Evolutionary conservation across 352 stramenopile species (phyloP), one percentile per base, ranked within the genome.

Genomic region (Globisporangium parvum): DNA sequence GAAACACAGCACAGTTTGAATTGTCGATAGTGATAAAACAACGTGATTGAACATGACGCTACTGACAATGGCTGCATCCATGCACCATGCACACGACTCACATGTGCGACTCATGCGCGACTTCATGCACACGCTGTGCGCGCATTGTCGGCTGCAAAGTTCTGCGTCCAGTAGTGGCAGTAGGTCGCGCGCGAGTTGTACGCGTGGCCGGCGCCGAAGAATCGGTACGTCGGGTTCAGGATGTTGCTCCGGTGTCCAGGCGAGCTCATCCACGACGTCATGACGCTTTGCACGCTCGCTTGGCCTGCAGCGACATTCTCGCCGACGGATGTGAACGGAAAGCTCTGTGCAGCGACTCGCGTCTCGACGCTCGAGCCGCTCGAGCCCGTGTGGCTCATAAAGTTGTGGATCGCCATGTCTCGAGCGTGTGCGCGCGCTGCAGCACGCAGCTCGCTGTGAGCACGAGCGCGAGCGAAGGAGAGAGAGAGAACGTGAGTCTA

Each of bases 321-420:
- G 6, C 52, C 61, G 26, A 73, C 57, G 8, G 54, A 63, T 21
- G 54, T 69, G 46, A 63, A 75, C 50, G 60, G 45, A 45, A 73
- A 75, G 17, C 65, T 57, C 47, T 70, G 47, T 23, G 44, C 45
- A 33, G 57, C 64, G 24, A 75, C 52, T 18, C 65, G 67, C 40
- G 26, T 31, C 26, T 21, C 21, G 51, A 65, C 62, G 5, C 53
- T 65, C 40, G 60, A 70, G 20, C 63, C 63, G 23, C 31, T 42
- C 6, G 52, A 60, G 31, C 67, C 67, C 1, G 52, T 67, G 57
- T 75, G 67, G 41, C 39, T 52, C 63, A 73, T 71, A 31, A 31
- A 31, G 26, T 31, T 31, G 26, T 31, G 35, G 57, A 71, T 59
- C 6, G 66, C 66, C 51, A 65, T 59, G 52, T 73, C 66, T 10